Conservation (phyloP, 2,329 filamentous ascomycete genomes). For the Samsoniella hepiali region DNA sequence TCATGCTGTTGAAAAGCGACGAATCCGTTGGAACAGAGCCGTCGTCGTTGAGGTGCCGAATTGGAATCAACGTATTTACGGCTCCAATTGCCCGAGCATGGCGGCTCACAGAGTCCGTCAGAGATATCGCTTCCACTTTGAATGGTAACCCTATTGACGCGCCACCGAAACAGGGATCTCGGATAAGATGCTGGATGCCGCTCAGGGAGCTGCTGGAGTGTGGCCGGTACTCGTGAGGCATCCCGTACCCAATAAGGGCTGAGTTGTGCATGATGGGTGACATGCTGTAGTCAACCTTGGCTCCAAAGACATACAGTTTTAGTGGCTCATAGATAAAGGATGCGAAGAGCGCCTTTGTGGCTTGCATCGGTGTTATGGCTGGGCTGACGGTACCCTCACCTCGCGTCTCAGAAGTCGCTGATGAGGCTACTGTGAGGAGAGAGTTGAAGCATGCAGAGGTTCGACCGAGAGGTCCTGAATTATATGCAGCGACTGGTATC, state of each 20-base stretch:
- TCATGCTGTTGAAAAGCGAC: slow-evolving; percentile 49
- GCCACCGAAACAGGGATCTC: slow-evolving; percentile 67
- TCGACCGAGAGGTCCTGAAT: slow-evolving; percentile 60
- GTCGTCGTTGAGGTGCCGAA: slow-evolving; percentile 57
- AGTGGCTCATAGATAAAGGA: slow-evolving; percentile 66
- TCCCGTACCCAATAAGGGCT: slow-evolving; percentile 63
- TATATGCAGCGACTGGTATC: slow-evolving; percentile 60
- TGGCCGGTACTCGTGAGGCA: slow-evolving; percentile 65
- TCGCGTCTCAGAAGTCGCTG: slow-evolving; percentile 33
- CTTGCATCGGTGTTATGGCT: slow-evolving; percentile 57
- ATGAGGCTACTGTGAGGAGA: slow-evolving; percentile 41
- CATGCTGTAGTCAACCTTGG: slow-evolving; percentile 66
- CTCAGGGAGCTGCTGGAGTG: slow-evolving; percentile 61
- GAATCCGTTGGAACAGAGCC: slow-evolving; percentile 55
- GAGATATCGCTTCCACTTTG: slow-evolving; percentile 68
- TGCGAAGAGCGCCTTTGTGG: slow-evolving; percentile 62
- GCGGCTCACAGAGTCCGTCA: slow-evolving; percentile 66
- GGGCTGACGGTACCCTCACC: slow-evolving; percentile 22
- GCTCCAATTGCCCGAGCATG: slow-evolving; percentile 74
- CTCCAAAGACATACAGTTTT: slow-evolving; percentile 72
- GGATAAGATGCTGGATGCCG: slow-evolving; percentile 60
- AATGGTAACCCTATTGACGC: slow-evolving; percentile 70
- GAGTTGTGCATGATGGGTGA: slow-evolving; percentile 77
- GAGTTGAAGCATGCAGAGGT: slow-evolving; percentile 65
- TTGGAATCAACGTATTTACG: slow-evolving; percentile 71